Conservation (phyloP, 139 green algal species). For the Chlorella sp. region DNA sequence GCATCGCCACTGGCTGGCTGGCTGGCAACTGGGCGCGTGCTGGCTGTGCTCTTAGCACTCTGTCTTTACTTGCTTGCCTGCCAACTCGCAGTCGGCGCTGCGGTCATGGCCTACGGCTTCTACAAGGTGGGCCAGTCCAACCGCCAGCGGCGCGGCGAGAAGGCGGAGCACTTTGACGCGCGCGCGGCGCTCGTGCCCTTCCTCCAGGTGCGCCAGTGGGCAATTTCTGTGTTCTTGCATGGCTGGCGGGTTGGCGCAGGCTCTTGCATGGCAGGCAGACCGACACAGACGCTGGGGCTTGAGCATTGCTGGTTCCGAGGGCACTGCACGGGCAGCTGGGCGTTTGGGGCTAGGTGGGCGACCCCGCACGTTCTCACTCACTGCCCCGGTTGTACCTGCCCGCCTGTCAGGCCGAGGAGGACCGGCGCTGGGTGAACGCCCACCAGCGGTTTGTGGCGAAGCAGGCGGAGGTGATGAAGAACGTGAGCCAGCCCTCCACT, state of each 20-base stretch:
- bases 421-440: slow-evolving; percentile 66
- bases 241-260: neutral
- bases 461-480: slow-evolving; percentile 78
- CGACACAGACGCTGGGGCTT: no score
- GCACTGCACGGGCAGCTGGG: no score
- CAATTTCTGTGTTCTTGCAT: no score
- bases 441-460: slow-evolving; percentile 45
- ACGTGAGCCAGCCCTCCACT: slow-evolving; percentile 47
- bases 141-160: slow-evolving; percentile 43
- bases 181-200: slow-evolving; percentile 65
- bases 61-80: neutral
- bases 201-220: slow-evolving; percentile 66
- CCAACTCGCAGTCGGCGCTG: slow-evolving; percentile 9
- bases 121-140: slow-evolving; percentile 78
- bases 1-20: no score
- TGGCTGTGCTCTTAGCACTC: no score
- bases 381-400: no score
- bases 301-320: no score
- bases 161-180: slow-evolving; percentile 57
- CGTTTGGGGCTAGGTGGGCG: no score
- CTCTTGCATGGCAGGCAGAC: no score
- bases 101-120: slow-evolving; percentile 91
- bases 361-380: no score
- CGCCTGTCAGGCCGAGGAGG: slow-evolving; percentile 67
- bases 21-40: no score